Percentiles rank a stretch among this genome's conserved stretches.
These are phyloP conservation scores for Tuctoria greenei DNA, from an alignment of 176 grass and related monocot species.

Conservation along the genomic window DNA sequence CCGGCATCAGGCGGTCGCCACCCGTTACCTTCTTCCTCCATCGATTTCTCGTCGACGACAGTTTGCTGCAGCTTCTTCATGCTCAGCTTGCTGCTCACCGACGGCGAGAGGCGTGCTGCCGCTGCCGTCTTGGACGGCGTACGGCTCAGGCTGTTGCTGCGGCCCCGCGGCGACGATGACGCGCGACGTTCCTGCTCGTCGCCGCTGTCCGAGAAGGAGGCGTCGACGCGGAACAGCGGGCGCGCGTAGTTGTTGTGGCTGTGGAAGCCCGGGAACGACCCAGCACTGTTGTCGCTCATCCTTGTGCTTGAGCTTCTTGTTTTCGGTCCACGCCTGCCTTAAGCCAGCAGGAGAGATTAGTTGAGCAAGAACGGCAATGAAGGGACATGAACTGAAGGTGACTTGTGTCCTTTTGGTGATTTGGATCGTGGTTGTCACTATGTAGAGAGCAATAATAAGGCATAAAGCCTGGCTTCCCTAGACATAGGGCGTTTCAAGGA, in stretches of 20 bases:
- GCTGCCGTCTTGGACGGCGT: constrained; percentile 28
- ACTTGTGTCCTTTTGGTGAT: not conserved
- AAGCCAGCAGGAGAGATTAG: constrained; percentile 14
- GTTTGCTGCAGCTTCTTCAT: constrained; percentile 46
- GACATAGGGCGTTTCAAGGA: constrained; percentile 14
- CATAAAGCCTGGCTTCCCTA: constrained; percentile 11
- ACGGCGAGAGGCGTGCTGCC: constrained; percentile 11
- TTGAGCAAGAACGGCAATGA: not conserved
- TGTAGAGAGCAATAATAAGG: constrained; percentile 20
- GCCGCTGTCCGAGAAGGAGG: constrained; percentile 52
- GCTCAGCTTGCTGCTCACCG: constrained; percentile 45
- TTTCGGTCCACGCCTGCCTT: not conserved
- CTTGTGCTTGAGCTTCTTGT: not conserved
- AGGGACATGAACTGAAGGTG: too few species aligned
- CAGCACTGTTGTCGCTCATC: constrained; percentile 39
- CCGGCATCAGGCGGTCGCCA: too few species aligned
- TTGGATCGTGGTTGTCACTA: constrained; percentile 7
- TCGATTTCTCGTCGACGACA: constrained; percentile 31
- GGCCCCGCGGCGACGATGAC: constrained; percentile 1
- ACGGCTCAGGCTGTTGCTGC: not conserved
- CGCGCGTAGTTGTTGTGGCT: constrained; percentile 9
- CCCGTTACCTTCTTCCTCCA: constrained; percentile 43
- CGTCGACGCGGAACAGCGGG: constrained; percentile 40
- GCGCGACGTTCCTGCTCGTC: constrained; percentile 23
- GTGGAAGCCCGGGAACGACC: constrained; percentile 47